phyloP scores from a whole-genome alignment of 768 basidiomycete genomes.

The Tulasnella sp. region DNA sequence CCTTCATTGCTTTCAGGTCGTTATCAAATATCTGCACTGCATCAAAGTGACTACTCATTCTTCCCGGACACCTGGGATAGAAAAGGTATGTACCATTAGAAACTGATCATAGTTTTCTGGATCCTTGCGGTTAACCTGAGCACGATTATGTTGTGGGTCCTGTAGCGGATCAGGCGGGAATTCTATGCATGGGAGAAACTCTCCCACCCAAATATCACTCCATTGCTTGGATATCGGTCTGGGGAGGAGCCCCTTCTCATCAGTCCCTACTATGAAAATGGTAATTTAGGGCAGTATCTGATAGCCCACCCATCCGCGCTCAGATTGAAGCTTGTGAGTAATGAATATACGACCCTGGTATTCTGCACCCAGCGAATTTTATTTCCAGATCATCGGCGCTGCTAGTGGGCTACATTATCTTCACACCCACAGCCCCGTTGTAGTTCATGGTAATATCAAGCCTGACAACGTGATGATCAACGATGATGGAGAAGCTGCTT shows the following conservation, averaged over 20 bases:
- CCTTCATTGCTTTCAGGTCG: too few species aligned
- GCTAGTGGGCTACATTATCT: conserved; percentile 5
- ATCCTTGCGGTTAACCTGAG: too few species aligned
- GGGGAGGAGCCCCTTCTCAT: background rate
- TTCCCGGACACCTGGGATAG: too few species aligned
- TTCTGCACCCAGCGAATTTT: too few species aligned
- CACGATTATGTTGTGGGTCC: too few species aligned
- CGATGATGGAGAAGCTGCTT: background rate
- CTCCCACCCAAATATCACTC: background rate
- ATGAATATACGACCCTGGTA: too few species aligned
- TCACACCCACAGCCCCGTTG: background rate
- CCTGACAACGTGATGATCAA: conserved; percentile 7
- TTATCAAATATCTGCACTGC: too few species aligned
- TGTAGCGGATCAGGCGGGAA: background rate
- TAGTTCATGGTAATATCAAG: conserved; percentile 14
- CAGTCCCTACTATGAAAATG: background rate
- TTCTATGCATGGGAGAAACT: background rate
- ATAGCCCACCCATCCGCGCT: background rate
- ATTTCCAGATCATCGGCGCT: background rate
- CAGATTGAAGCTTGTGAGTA: too few species aligned
- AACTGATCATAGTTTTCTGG: too few species aligned
- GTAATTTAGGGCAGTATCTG: background rate
- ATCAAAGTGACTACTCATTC: too few species aligned
- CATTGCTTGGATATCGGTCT: background rate
- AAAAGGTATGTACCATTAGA: too few species aligned